Evolutionary conservation across 2,329 filamentous ascomycete genomes (phyloP), one percentile per base, ranked within the genome.

Genomic region (Monilinia fructigena): DNA sequence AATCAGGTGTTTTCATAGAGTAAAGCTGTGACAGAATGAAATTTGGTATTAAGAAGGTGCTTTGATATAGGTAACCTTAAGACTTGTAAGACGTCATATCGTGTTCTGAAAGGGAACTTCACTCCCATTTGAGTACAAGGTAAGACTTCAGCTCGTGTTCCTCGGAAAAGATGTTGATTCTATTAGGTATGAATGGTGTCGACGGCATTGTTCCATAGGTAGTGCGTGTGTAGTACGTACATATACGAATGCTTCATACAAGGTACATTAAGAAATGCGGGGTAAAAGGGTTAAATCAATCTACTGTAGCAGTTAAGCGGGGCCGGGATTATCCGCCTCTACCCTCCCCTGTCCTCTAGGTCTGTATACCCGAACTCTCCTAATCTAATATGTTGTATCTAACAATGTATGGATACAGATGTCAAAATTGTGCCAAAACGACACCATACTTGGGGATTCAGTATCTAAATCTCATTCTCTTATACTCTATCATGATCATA

Each of bases 221-320:
- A 7, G 5, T 35, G 6, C 31, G 31, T 35, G 6, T 5, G 31
- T 35, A 7, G 5, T 35, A 35, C 31, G 31, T 35, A 35, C 31
- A 35, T 35, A 35, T 35, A 35, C 31, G 8, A 54, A 18, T 54
- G 52, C n/a, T 53, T 20, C 28, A 60, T 60, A 48, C 56, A 42
- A 60, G 56, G 56, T 47, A 23, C 28, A 60, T 35, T 56, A 28
- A 54, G 28, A n/a, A 18, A 23, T 48, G 56, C 42, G 56, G 56
- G 56, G 56, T 56, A 42, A 16, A 7, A 10, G 42, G 42, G 42
- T 53, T 35, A 31, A 31, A 23, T 31, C 31, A 53, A 31, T 53
- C 50, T 18, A 53, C 23, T 10, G 23, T 23, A 23, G 23, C 23
- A 23, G 42, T 31, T 35, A 54, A 20, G 18, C 18, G 16, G 52